Evolutionary conservation across 2,329 filamentous ascomycete genomes (phyloP), one percentile per base, ranked within the genome.

Genomic region (Aspergillus quadrilineatus): DNA sequence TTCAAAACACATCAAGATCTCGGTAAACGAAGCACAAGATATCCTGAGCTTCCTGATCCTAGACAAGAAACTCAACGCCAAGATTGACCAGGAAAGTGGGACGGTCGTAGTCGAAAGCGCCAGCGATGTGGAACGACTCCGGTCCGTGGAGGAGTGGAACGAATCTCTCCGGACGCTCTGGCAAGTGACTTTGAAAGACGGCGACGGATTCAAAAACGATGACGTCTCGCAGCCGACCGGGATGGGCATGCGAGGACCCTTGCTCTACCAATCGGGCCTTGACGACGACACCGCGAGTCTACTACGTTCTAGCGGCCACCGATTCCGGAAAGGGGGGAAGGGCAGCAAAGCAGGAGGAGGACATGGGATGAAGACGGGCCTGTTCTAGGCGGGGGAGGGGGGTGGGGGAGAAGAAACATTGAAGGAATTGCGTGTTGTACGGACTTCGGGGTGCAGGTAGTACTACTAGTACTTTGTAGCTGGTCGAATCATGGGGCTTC

Each of bases 31-130:
- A 75, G 92, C 96, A 2, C 89, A 95, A 76, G 94, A 99, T 67
- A 97, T 99, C 60, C 79, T 97, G n/a, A 89, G 92, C 47, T 96
- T 92, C 76, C 80, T 97, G 52, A 97, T 99, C 62, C 84, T 97
- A 59, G 91, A 96, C 71, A 88, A 89, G 68, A 90, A 92, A 72
- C 86, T 99, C 63, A 82, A 86, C 50, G 94, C 91, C 60, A 89
- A 88, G 73, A 93, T 99, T 68, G 89, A 99, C 75, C 90, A 97
- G 76, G 86, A 92, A 74, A 83, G 85, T 57, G 92, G 93, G 46
- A 89, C 87, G 0, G 86, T 99, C 22, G 86, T 92, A 74, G 90
- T 97, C 59, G 85, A 88, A 58, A 89, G 86, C 56, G 80, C 82
- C 53, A 86, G 83, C 45, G 91, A 96, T 74, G 82, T 83, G 58